A percentile compares a stretch with the other conserved stretches of the same genome.
These are phyloP conservation scores for Wickerhamiella azymoides DNA, from an alignment of 805 yeast genomes.

Conservation along the genomic window DNA sequence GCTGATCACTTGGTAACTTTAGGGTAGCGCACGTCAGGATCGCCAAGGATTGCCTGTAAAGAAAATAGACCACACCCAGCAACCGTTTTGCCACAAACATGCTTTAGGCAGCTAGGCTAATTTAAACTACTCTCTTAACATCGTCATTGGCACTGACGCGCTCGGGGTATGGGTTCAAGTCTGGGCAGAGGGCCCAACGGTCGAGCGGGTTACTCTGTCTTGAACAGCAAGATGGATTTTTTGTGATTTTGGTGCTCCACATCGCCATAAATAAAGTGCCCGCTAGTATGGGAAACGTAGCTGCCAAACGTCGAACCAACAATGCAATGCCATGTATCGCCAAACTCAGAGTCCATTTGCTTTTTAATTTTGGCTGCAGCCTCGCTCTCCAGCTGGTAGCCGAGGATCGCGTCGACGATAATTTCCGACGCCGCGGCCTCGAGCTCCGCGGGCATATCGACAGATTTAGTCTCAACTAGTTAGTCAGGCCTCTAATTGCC, in stretches of 20 bases:
- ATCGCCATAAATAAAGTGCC: slow-evolving; percentile 40
- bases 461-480: slow-evolving; percentile 11
- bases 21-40: too few species aligned
- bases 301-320: slow-evolving; percentile 50
- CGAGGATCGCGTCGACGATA: slow-evolving; percentile 32
- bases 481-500: neutral
- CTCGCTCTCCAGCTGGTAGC: slow-evolving; percentile 37
- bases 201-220: slow-evolving; percentile 24
- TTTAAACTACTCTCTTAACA: too few species aligned
- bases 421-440: slow-evolving; percentile 11
- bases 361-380: slow-evolving; percentile 45
- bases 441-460: slow-evolving; percentile 19
- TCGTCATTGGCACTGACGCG: too few species aligned
- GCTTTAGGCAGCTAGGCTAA: too few species aligned
- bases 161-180: too few species aligned
- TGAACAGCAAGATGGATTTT: slow-evolving; percentile 33
- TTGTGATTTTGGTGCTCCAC: slow-evolving; percentile 27
- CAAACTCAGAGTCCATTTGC: slow-evolving; percentile 40
- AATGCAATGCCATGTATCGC: slow-evolving; percentile 50
- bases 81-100: too few species aligned
- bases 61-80: too few species aligned
- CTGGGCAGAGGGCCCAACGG: neutral
- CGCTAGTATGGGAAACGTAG: slow-evolving; percentile 46
- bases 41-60: too few species aligned
- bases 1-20: too few species aligned